Percentiles rank a stretch among this genome's conserved stretches.
These are phyloP conservation scores for Chrysanthemum makinoi DNA, from an alignment of 129 eudicot genomes.

Conservation along the genomic window DNA sequence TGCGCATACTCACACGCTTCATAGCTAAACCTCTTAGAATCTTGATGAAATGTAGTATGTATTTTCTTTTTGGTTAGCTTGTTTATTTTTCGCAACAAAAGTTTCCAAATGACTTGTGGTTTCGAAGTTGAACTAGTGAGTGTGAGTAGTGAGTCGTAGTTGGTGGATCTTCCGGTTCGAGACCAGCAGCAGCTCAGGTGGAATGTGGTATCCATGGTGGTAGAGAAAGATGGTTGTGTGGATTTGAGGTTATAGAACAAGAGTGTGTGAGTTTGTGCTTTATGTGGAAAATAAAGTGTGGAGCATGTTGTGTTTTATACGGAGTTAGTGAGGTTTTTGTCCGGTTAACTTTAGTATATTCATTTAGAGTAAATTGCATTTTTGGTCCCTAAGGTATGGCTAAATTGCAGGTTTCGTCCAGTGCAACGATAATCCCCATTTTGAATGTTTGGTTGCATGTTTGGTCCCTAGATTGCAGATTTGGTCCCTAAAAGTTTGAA, in stretches of 20 bases:
- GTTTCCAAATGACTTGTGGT: conserved; percentile 40
- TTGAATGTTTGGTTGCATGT: too few species aligned
- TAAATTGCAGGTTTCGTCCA: too few species aligned
- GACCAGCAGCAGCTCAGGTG: conserved; percentile 33
- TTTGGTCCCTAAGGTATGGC: too few species aligned
- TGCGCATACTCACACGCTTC: conserved; percentile 61
- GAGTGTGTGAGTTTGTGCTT: background rate
- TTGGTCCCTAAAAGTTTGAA: too few species aligned
- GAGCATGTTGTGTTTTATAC: conserved; percentile 23
- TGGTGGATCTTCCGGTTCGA: conserved; percentile 30
- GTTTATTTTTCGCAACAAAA: conserved; percentile 49
- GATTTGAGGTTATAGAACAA: background rate
- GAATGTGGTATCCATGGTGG: conserved; percentile 42
- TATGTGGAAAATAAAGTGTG: background rate
- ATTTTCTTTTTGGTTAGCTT: conserved; percentile 40
- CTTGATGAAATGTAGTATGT: conserved; percentile 34
- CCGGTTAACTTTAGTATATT: too few species aligned
- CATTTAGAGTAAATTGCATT: too few species aligned
- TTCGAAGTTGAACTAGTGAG: conserved; percentile 27
- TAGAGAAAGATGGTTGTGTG: background rate
- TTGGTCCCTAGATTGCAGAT: too few species aligned
- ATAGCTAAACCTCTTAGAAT: conserved; percentile 48
- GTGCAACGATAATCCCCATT: too few species aligned
- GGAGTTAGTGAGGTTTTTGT: conserved; percentile 4
- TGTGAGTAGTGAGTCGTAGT: conserved; percentile 37